These are phyloP conservation scores for Effrenium voratum DNA, from an alignment of 73 alveolate genomes.

Conservation along the genomic window DNA sequence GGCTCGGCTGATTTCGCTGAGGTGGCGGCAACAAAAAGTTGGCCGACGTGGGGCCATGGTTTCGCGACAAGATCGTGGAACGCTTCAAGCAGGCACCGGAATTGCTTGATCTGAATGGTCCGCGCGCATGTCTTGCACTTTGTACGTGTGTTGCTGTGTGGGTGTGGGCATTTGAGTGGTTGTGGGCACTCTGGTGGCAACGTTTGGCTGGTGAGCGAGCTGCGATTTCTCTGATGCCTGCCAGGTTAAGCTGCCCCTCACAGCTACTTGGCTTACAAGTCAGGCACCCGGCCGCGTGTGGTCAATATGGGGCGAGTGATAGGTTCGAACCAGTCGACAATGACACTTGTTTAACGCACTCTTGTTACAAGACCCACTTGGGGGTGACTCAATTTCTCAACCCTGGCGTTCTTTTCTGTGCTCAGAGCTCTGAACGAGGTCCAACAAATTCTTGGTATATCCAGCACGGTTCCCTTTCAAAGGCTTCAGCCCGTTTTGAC, in stretches of 20 bases:
- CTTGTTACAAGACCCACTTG: too few relatives aligned
- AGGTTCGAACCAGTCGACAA: too few relatives aligned
- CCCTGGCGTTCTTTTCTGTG: too few relatives aligned
- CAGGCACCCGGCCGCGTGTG: neutral
- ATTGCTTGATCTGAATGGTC: neutral
- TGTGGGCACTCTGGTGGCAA: too few relatives aligned
- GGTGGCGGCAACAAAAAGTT: slow-evolving; percentile 92
- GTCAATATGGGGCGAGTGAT: neutral
- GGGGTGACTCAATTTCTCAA: too few relatives aligned
- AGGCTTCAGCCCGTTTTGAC: too few relatives aligned
- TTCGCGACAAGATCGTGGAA: slow-evolving; percentile 75
- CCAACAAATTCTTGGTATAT: too few relatives aligned
- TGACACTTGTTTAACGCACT: too few relatives aligned
- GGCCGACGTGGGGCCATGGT: slow-evolving; percentile 93
- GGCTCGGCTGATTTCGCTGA: too few relatives aligned
- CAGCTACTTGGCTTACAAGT: slow-evolving; percentile 24
- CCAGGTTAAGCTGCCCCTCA: slow-evolving; percentile 74
- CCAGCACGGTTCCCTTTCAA: too few relatives aligned
- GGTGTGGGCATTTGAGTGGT: neutral
- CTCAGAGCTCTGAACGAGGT: too few relatives aligned
- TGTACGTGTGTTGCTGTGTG: neutral
- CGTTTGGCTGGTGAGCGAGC: too few relatives aligned
- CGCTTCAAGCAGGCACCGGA: slow-evolving; percentile 77
- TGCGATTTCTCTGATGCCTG: neutral
- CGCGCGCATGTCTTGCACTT: neutral